phyloP scores from a whole-genome alignment of 2,329 filamentous ascomycete species.

The Grosmannia huntii region DNA sequence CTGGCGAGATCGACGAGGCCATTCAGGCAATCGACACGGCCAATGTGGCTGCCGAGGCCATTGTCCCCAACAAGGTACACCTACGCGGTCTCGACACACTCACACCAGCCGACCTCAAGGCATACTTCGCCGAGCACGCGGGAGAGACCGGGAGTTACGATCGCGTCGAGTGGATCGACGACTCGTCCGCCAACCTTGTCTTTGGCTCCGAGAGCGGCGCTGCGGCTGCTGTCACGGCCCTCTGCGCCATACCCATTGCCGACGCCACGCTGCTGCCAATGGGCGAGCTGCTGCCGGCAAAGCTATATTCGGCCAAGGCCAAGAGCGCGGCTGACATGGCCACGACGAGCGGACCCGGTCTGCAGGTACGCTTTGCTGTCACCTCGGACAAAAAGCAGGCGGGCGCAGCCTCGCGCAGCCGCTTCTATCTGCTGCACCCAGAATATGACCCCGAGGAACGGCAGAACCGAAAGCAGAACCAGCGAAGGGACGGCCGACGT shows the following conservation, averaged over 20 bases:
- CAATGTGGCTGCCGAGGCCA: constrained; percentile 14
- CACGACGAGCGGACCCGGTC: constrained; percentile 28
- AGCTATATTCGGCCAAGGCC: constrained; percentile 53
- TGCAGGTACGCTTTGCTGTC: constrained; percentile 65
- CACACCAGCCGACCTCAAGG: constrained; percentile 66
- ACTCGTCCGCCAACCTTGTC: constrained; percentile 76
- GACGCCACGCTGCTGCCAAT: constrained; percentile 43
- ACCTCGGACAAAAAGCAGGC: constrained; percentile 66
- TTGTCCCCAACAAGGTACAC: constrained; percentile 56
- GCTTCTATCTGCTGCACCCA: constrained; percentile 86
- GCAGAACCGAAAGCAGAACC: constrained; percentile 14
- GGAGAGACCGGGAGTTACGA: constrained; percentile 38
- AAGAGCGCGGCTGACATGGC: constrained; percentile 37
- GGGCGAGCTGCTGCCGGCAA: constrained; percentile 56
- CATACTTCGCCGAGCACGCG: constrained; percentile 60
- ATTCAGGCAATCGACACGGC: constrained; percentile 8
- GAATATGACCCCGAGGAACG: constrained; percentile 74
- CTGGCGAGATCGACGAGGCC: constrained; percentile 27
- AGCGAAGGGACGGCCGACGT: constrained; percentile 38
- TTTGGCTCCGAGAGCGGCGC: constrained; percentile 47
- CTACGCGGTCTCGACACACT: constrained; percentile 72
- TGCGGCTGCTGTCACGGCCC: constrained; percentile 39
- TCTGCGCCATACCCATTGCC: constrained; percentile 37
- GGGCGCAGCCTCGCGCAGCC: constrained; percentile 67
- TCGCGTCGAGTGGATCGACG: constrained; percentile 87